Evolutionary conservation across 345 rosid species (phyloP).

Genomic region (Eucalyptus guilfoylei): DNA sequence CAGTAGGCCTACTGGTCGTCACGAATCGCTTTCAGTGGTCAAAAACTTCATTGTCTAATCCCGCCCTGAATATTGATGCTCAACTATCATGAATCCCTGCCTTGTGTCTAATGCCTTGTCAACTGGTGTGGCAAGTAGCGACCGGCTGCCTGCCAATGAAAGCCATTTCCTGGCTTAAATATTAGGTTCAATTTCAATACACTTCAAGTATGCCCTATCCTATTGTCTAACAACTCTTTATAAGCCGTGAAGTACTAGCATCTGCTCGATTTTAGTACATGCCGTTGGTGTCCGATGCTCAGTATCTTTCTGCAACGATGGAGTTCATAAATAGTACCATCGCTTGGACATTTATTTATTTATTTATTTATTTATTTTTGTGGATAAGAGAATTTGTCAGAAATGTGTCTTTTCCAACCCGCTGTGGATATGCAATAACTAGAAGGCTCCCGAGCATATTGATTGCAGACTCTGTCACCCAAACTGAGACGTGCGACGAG

Average conservation of each 20-base stretch:
- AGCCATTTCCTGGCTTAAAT: background rate
- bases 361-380: background rate
- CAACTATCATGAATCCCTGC: background rate
- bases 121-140: background rate
- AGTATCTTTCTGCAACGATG: background rate
- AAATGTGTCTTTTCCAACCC: too few species aligned
- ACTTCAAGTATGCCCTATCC: background rate
- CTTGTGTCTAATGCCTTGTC: background rate
- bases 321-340: background rate
- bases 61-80: background rate
- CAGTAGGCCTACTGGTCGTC: conserved; percentile 84
- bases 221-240: background rate
- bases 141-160: background rate
- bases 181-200: background rate
- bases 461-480: too few species aligned
- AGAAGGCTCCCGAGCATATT: too few species aligned
- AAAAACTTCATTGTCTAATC: background rate
- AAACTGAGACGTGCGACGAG: too few species aligned
- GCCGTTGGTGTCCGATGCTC: background rate
- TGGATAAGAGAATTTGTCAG: background rate
- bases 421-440: background rate
- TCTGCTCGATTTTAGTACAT: background rate
- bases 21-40: conserved; percentile 62
- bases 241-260: background rate
- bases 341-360: too few species aligned